These are phyloP conservation scores for Thalassiosira mediterranea DNA, from an alignment of 352 stramenopile species.

Conservation along the genomic window DNA sequence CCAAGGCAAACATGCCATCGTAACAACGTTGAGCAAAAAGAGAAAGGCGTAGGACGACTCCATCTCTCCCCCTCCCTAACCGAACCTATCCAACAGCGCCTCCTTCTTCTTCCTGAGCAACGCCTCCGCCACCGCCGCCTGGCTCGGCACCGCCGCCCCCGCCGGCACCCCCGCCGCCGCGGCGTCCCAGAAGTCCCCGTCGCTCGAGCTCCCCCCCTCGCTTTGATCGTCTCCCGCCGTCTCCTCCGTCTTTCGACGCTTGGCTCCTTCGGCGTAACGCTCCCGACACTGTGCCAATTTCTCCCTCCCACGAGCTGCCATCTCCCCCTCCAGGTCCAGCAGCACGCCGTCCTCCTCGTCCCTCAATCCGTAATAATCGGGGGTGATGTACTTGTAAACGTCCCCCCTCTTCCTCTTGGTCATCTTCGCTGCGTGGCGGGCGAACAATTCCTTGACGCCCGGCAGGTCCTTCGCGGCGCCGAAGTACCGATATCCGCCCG, in stretches of 20 bases:
- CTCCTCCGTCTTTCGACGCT: conserved; percentile 22
- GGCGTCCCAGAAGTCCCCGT: conserved; percentile 18
- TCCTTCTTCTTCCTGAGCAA: conserved; percentile 81
- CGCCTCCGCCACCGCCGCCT: conserved; percentile 63
- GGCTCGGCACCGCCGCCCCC: conserved; percentile 60
- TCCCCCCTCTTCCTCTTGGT: conserved; percentile 83
- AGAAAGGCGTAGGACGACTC: too few species aligned
- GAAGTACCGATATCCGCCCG: conserved; percentile 95
- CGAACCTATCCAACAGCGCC: conserved; percentile 54
- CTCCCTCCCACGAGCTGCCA: conserved; percentile 40
- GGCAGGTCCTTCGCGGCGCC: conserved; percentile 94
- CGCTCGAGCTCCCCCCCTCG: conserved; percentile 29
- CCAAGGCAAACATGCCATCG: too few species aligned
- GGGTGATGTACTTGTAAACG: conserved; percentile 90
- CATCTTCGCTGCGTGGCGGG: conserved; percentile 80
- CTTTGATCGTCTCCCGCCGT: conserved; percentile 5
- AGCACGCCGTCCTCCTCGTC: conserved; percentile 86
- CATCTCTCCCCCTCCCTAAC: conserved; percentile 1
- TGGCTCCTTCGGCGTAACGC: conserved; percentile 36
- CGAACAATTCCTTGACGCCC: conserved; percentile 94
- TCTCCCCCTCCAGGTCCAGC: conserved; percentile 78
- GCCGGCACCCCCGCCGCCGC: conserved; percentile 33
- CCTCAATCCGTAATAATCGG: conserved; percentile 86
- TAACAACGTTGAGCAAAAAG: too few species aligned
- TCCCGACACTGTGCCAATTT: conserved; percentile 40